Conservation (phyloP, 2,329 filamentous ascomycete species). For the Colletotrichum aenigma region DNA sequence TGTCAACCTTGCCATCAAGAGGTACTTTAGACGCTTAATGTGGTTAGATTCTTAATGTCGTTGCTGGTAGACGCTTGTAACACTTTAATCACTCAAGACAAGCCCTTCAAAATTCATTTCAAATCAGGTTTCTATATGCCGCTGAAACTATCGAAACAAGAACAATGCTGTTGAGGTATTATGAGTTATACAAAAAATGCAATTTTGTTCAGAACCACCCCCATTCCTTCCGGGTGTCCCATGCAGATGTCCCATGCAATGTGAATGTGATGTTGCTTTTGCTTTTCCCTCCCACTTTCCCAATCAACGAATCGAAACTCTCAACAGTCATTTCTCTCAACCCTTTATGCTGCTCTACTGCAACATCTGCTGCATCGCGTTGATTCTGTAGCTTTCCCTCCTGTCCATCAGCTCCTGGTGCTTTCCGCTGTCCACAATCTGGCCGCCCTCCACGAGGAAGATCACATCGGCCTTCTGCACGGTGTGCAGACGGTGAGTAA, state of each 20-base stretch:
- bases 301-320: neutral
- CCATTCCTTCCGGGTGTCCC: neutral
- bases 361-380: conserved; percentile 37
- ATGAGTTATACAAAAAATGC: neutral
- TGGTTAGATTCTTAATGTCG: neutral
- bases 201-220: neutral
- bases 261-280: neutral
- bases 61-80: neutral
- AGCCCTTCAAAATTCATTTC: neutral
- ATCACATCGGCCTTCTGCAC: conserved; percentile 63
- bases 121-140: neutral
- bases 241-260: neutral
- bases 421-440: conserved; percentile 42
- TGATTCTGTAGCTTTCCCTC: conserved; percentile 31
- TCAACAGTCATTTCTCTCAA: neutral
- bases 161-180: neutral
- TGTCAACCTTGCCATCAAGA: neutral
- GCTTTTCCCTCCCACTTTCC: neutral
- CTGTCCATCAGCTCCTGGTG: conserved; percentile 30
- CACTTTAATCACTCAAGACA: neutral
- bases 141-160: neutral
- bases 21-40: neutral
- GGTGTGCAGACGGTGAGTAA: conserved; percentile 62
- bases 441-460: conserved; percentile 53
- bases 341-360: neutral